phyloP scores from a whole-genome alignment of 352 stramenopile genomes.

The Stramenopiles sp. region DNA sequence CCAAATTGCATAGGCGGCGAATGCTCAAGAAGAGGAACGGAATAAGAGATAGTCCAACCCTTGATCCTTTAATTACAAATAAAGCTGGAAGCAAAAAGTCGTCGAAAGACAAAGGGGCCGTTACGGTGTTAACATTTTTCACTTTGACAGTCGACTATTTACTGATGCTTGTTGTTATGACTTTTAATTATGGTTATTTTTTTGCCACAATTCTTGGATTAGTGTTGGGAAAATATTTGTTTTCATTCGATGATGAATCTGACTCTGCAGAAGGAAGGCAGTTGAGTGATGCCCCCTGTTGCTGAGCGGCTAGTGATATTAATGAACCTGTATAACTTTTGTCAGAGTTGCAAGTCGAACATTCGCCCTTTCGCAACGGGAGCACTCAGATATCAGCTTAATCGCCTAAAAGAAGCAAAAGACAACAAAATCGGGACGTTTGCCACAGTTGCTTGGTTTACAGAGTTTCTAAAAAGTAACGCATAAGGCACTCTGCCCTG shows the following conservation, averaged over 20 bases:
- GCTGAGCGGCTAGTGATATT: too few relatives aligned
- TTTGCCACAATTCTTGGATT: not conserved
- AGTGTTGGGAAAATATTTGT: not conserved
- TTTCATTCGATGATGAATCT: not conserved
- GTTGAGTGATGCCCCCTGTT: too few relatives aligned
- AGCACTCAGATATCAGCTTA: too few relatives aligned
- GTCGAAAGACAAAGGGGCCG: not conserved
- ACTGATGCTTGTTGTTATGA: not conserved
- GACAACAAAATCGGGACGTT: too few relatives aligned
- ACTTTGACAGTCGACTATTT: not conserved
- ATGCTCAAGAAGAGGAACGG: not conserved
- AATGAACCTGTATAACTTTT: too few relatives aligned
- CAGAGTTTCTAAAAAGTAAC: too few relatives aligned
- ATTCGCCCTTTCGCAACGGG: too few relatives aligned
- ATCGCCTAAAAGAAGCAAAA: too few relatives aligned
- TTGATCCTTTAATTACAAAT: not conserved
- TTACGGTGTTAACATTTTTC: not conserved
- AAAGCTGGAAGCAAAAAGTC: not conserved
- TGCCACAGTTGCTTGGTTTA: too few relatives aligned
- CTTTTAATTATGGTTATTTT: not conserved
- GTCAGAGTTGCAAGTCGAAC: too few relatives aligned
- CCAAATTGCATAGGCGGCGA: not conserved
- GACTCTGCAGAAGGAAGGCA: too few relatives aligned
- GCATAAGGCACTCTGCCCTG: too few relatives aligned
- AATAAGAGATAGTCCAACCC: not conserved